phyloP scores from a whole-genome alignment of 495 filamentous ascomycete genomes.

The Wilcoxina mikolae region DNA sequence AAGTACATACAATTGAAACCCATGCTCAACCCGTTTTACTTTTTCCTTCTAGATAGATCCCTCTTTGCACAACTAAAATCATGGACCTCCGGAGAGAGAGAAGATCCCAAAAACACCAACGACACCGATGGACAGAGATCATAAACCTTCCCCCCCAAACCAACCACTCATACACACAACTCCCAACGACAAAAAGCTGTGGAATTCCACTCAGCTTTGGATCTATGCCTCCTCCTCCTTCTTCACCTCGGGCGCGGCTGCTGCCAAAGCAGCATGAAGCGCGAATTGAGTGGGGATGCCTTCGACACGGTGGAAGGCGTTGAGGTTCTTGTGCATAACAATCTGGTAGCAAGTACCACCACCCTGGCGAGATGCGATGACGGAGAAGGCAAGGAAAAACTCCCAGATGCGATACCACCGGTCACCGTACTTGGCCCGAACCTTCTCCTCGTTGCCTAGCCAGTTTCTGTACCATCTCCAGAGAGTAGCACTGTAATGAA shows the following conservation, averaged over 20 bases:
- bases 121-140: too few species aligned
- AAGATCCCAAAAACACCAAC: too few species aligned
- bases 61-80: too few species aligned
- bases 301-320: slow-evolving; percentile 85
- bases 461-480: slow-evolving; percentile 99
- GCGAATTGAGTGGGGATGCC: slow-evolving; percentile 63
- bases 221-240: not conserved
- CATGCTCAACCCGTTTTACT: too few species aligned
- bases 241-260: slow-evolving; percentile 11
- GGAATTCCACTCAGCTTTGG: not conserved
- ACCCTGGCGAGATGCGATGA: slow-evolving; percentile 87
- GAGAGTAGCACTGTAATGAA: slow-evolving; percentile 92
- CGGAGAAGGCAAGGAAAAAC: slow-evolving; percentile 87
- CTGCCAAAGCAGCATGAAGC: slow-evolving; percentile 54
- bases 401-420: slow-evolving; percentile 99
- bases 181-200: not conserved
- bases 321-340: slow-evolving; percentile 91
- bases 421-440: slow-evolving; percentile 86
- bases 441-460: slow-evolving; percentile 90
- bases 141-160: too few species aligned
- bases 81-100: too few species aligned
- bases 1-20: too few species aligned
- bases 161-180: too few species aligned
- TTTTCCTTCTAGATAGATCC: too few species aligned
- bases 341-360: slow-evolving; percentile 93